Base-by-base conservation (phyloP, 768 basidiomycete genomes). In the Russula brevipes region DNA sequence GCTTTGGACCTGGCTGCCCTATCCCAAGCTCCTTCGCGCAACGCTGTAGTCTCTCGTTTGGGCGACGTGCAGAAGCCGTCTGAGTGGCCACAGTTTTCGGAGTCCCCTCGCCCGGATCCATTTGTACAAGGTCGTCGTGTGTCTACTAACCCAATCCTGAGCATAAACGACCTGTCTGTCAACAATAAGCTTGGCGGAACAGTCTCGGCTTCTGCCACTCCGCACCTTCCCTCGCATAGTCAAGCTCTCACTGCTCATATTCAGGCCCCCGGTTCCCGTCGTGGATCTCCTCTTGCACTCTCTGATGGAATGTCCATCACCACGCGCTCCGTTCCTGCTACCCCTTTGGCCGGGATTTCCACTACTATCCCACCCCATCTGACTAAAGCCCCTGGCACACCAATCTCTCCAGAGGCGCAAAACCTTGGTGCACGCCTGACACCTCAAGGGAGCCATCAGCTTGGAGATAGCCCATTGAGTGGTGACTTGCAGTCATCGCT, bases 1-100 rank as follows among this genome's bases (percentile, higher is more conserved):
- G 95, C 96, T 46, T 76, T 98, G 69, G 95, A 98, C 74, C 82
- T 98, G 42, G 94, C 96, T 16, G 91, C 94, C 54, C 82, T 91
- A 39, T 87, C 91, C 4, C 92, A 91, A 72, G 88, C 88, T 6
- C 87, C 89, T 14, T 85, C 88, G 31, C 82, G 85, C 36, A 76
- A 81, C 54, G 84, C 83, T 53, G 84, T 84, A 63, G 72, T 79
- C 36, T 74, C 76, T 64, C 85, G 86, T 49, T 71, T 75, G 33
- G 75, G 82, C 65, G 86, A 88, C 39, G 74, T 78, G 52, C 79
- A 87, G 71, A 88, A 86, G 72, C 80, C 90, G 9, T 93, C 93
- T 1, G 94, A 97, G 73, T 98, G 95, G 95, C 91, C 94, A 38
- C 92, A 94, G 73, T 97, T 94, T 75, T 78, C 84, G 51, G 82